These are phyloP conservation scores for Fragosphaeria purpurea DNA, from an alignment of 2,329 filamentous ascomycete genomes.

Conservation along the genomic window DNA sequence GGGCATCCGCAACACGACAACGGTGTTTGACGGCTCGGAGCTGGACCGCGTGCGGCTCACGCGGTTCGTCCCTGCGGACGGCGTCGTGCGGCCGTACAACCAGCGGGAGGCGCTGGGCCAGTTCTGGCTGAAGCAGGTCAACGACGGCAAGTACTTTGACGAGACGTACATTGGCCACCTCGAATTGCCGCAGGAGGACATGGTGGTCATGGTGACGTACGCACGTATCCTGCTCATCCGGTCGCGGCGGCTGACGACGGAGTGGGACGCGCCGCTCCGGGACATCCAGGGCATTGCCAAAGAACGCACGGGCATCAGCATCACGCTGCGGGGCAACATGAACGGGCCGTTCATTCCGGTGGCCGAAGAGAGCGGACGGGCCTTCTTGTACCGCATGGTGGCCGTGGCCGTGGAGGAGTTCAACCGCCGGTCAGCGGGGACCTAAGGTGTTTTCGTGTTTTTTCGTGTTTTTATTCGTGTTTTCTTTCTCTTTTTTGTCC, in stretches of 20 bases:
- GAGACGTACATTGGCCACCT: constrained; percentile 96
- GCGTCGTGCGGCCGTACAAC: constrained; percentile 87
- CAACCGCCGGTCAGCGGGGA: constrained; percentile 40
- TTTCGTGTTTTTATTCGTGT: too few relatives aligned
- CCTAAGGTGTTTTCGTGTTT: not conserved
- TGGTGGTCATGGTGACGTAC: constrained; percentile 83
- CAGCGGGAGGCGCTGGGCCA: constrained; percentile 93
- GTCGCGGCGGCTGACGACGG: constrained; percentile 72
- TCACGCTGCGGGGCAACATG: constrained; percentile 77
- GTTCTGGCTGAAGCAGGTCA: constrained; percentile 97
- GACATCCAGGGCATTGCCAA: constrained; percentile 96
- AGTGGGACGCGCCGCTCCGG: constrained; percentile 94
- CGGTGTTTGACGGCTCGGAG: constrained; percentile 90
- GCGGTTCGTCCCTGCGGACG: constrained; percentile 84
- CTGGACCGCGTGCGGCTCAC: constrained; percentile 90
- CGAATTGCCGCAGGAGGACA: constrained; percentile 79
- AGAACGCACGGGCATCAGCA: constrained; percentile 85
- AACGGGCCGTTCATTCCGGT: constrained; percentile 95
- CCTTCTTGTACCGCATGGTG: constrained; percentile 56
- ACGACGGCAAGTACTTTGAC: constrained; percentile 96
- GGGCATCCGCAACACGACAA: constrained; percentile 96
- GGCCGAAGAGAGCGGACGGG: constrained; percentile 66
- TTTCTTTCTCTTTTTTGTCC: too few relatives aligned
- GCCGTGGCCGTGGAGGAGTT: constrained; percentile 58
- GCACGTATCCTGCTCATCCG: constrained; percentile 82